These are phyloP conservation scores for Nicotiana knightiana DNA, from an alignment of 257 asterid genomes.

Conservation along the genomic window DNA sequence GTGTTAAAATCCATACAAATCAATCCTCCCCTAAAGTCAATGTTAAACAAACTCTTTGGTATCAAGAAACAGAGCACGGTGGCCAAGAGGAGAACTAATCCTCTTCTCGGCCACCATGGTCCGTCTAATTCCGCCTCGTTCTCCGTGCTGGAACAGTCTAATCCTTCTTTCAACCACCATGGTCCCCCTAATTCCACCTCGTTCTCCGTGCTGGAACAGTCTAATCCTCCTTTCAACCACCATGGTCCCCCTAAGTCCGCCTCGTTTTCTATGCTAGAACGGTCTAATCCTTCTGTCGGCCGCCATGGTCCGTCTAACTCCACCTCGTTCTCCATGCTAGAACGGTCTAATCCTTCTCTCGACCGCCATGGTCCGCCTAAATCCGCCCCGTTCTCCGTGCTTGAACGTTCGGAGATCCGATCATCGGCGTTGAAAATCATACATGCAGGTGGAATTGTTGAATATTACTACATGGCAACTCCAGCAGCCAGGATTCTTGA, in stretches of 20 bases:
- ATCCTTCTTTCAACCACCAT: not conserved
- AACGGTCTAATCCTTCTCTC: not conserved
- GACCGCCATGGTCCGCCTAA: not conserved
- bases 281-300: not conserved
- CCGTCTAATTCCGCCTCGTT: not conserved
- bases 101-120: not conserved
- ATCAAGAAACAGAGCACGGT: slow-evolving; percentile 9
- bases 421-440: slow-evolving; percentile 49
- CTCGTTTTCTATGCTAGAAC: not conserved
- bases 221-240: not conserved
- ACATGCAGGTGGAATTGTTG: slow-evolving; percentile 55
- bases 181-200: not conserved
- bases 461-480: slow-evolving; percentile 63
- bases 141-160: not conserved
- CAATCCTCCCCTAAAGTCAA: not conserved
- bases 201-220: no score
- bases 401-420: not conserved
- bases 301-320: not conserved
- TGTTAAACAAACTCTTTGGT: slow-evolving; percentile 40
- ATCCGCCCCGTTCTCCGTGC: not conserved
- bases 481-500: slow-evolving; percentile 57
- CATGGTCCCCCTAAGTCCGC: not conserved
- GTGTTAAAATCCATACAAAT: not conserved
- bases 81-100: not conserved
- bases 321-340: not conserved